phyloP scores from a whole-genome alignment of 768 basidiomycete species.

The Lactarius sp. region DNA sequence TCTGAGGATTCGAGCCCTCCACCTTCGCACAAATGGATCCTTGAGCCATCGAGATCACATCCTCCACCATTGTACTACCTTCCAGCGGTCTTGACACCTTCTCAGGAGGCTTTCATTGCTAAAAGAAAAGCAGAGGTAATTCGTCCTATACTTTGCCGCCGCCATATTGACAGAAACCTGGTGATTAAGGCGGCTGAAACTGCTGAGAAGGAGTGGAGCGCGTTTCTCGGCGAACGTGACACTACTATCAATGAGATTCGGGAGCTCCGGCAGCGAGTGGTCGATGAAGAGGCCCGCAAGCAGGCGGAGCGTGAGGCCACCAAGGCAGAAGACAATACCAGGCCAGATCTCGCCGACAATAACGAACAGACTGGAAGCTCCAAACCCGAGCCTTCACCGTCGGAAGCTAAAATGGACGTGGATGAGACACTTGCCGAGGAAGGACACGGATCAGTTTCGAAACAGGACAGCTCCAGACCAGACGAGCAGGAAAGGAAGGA shows the following conservation, averaged over 20 bases:
- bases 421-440: slow-evolving; percentile 11
- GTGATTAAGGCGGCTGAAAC: slow-evolving; percentile 51
- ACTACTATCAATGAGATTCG: slow-evolving; percentile 58
- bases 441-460: slow-evolving; percentile 13
- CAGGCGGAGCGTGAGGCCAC: slow-evolving; percentile 39
- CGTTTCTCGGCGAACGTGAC: slow-evolving; percentile 57
- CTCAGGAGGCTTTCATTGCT: slow-evolving; percentile 63
- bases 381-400: slow-evolving; percentile 11
- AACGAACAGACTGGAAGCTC: slow-evolving; percentile 3
- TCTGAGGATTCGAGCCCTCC: slow-evolving; percentile 32
- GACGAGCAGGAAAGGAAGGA: slow-evolving; percentile 26
- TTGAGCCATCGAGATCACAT: slow-evolving; percentile 54
- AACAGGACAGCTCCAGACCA: slow-evolving; percentile 14
- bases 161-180: slow-evolving; percentile 7
- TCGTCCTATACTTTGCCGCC: slow-evolving; percentile 2
- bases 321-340: slow-evolving; percentile 32
- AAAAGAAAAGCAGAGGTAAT: slow-evolving; percentile 60
- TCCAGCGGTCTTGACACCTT: slow-evolving; percentile 59
- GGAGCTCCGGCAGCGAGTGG: slow-evolving; percentile 56
- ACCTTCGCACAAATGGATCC: slow-evolving; percentile 36
- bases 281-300: slow-evolving; percentile 56
- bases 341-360: slow-evolving; percentile 5
- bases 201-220: slow-evolving; percentile 61
- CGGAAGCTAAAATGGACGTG: slow-evolving; percentile 27
- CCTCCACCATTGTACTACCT: slow-evolving; percentile 77